phyloP scores from a whole-genome alignment of 352 stramenopile genomes.

The Globisporangium radiosum region DNA sequence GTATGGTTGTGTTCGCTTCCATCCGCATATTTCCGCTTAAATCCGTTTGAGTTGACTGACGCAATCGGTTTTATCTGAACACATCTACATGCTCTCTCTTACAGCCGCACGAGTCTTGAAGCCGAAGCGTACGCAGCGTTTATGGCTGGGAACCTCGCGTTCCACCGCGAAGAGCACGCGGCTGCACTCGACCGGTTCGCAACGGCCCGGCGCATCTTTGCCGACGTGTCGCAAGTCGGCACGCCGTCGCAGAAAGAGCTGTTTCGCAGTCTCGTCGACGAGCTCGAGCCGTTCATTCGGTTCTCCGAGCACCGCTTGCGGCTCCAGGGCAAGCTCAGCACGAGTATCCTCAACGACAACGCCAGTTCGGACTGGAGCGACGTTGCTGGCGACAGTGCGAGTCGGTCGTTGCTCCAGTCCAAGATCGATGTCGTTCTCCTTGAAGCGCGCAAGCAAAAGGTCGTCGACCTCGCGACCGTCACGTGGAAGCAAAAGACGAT shows the following conservation, averaged over 20 bases:
- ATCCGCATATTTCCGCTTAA: not conserved
- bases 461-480: conserved; percentile 71
- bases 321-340: conserved; percentile 44
- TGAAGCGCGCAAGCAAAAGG: conserved; percentile 81
- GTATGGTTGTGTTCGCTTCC: not conserved
- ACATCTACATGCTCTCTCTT: not conserved
- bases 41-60: not conserved
- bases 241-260: conserved; percentile 79
- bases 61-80: too few species aligned
- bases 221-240: conserved; percentile 74
- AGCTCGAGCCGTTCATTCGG: conserved; percentile 79
- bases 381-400: conserved; percentile 54
- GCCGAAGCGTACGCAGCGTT: conserved; percentile 85
- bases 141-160: conserved; percentile 84
- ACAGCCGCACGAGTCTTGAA: conserved; percentile 79
- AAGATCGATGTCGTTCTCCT: conserved; percentile 82
- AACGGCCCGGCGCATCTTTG: conserved; percentile 79
- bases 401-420: conserved; percentile 68
- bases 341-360: conserved; percentile 20
- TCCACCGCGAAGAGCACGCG: conserved; percentile 85
- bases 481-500: conserved; percentile 78
- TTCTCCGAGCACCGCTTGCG: conserved; percentile 79
- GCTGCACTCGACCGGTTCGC: conserved; percentile 73
- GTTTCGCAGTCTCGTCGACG: conserved; percentile 56
- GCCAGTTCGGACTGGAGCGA: conserved; percentile 42